Base-by-base conservation (phyloP, 2,329 filamentous ascomycete genomes). In the Sporothrix protearum region DNA sequence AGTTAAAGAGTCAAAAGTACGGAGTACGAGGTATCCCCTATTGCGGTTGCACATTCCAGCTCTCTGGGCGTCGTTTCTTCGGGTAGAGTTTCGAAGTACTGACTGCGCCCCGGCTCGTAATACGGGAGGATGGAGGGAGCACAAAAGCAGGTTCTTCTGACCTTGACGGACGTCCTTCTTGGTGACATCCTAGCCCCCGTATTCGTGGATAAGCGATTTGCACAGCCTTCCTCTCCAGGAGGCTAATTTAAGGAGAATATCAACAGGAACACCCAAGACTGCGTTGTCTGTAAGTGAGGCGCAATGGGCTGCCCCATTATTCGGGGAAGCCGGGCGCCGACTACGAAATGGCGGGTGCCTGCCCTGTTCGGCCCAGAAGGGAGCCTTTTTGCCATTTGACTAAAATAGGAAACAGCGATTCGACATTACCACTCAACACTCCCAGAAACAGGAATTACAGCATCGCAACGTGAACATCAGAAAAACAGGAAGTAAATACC, bases 381-480 rank as follows among this genome's bases (percentile, higher is more conserved):
- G 8, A 28, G 36, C 42, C 42, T 25, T 28, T 61, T n/a, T 42
- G 39, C 10, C 12, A 9, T 28, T 66, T 66, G 63, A 25, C 63
- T 66, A 49, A 33, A 30, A 33, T n/a, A 49, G 63, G 63, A 66
- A 49, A 66, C 63, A 9, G 45, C 63, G 42, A 66, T 66, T 49
- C 42, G 33, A 22, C 63, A 66, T 33, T 42, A 49, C 59, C 3
- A 42, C 39, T 14, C 42, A 19, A 47, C 14, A 47, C 42, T 2
- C 42, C 42, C 4, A 47, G 19, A 63, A 42, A 42, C 57, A 45
- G n/a, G 36, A 63, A 63, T 14, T 14, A 6, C 57, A 10, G 57
- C 57, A n/a, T 63, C 33, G 33, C 36, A 63, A 22, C n/a, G 4
- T 25, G 59, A 42, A 42, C 39, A 28, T 28, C 7, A 3, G 36